These are phyloP conservation scores for Colletotrichum sp. DNA, from an alignment of 2,329 filamentous ascomycete species.

Conservation along the genomic window DNA sequence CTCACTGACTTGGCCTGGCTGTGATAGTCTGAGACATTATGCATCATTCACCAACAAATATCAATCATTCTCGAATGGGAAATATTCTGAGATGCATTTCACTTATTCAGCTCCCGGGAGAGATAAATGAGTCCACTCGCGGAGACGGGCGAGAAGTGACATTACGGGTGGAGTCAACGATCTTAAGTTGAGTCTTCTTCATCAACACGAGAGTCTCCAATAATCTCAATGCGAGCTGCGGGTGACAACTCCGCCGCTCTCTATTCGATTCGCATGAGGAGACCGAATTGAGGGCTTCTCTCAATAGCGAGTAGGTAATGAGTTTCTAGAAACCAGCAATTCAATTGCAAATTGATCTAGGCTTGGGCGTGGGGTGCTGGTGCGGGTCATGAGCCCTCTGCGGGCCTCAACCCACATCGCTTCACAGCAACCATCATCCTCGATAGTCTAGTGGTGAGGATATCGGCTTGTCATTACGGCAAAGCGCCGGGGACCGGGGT, in stretches of 20 bases:
- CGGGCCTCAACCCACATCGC: not conserved
- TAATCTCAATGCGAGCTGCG: not conserved
- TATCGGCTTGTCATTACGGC: not conserved
- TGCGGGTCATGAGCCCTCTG: not conserved
- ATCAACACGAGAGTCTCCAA: not conserved
- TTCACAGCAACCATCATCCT: not conserved
- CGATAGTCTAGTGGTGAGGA: slow-evolving; percentile 6
- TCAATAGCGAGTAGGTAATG: not conserved
- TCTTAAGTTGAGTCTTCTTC: accelerated
- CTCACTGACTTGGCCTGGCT: not conserved
- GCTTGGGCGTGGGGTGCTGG: too few species aligned
- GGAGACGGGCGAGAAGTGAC: not conserved
- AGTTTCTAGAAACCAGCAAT: not conserved
- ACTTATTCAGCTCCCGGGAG: not conserved
- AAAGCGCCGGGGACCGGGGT: not conserved
- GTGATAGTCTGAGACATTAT: not conserved
- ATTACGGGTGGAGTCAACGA: not conserved
- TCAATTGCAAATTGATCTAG: not conserved
- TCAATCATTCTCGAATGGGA: not conserved
- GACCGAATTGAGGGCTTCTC: not conserved
- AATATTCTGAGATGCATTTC: not conserved
- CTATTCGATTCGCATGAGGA: not conserved
- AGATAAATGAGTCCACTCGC: not conserved
- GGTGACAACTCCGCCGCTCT: not conserved
- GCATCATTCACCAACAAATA: not conserved